Base-by-base conservation (phyloP, 208 protist genomes). In the Naegleria lovaniensis region DNA sequence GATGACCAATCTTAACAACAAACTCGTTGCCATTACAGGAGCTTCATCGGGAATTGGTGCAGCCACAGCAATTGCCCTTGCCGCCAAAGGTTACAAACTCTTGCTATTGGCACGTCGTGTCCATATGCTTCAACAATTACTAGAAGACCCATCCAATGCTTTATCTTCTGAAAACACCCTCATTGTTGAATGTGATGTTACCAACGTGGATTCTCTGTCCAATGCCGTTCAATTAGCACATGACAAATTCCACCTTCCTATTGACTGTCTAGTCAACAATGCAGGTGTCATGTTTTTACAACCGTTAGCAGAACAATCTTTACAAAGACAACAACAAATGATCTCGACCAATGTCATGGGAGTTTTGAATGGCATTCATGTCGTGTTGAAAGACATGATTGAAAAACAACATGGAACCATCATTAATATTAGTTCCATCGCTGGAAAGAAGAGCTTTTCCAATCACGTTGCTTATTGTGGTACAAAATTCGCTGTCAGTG, bases 381-480 rank as follows among this genome's bases (percentile, higher is more conserved):
- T 87, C 25, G 92, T 93, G 0, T 25, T 94, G 0, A 0, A 41
- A 48, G 52, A 48, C 25, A 94, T 94, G 93, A 83, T 92, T 0
- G 39, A 16, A 9, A 40, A 90, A 41, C 39, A 90, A 33, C 7
- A 29, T 29, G 93, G 93, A 41, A 93, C 92, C 0, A 93, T 94
- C 40, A 85, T 94, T 0, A 94, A 94, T 58, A 88, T 94, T 39
- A 43, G 22, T 3, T 92, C 79, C 0, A 93, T 94, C 89, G 93
- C 93, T 43, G 93, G 93, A 79, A 25, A 16, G 1, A 93, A 92
- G 9, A 1, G 52, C 9, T 94, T 93, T 48, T 15, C 25, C 0
- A 93, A 93, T 40, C 91, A 93, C 59, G 29, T 29, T 22, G 92
- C 91, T 2, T 94, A 94, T 83, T 93, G 93, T 39, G 92, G 38